Evolutionary conservation across 1,284 basidiomycete species (phyloP).

Genomic region (Ceratobasidium sp.): DNA sequence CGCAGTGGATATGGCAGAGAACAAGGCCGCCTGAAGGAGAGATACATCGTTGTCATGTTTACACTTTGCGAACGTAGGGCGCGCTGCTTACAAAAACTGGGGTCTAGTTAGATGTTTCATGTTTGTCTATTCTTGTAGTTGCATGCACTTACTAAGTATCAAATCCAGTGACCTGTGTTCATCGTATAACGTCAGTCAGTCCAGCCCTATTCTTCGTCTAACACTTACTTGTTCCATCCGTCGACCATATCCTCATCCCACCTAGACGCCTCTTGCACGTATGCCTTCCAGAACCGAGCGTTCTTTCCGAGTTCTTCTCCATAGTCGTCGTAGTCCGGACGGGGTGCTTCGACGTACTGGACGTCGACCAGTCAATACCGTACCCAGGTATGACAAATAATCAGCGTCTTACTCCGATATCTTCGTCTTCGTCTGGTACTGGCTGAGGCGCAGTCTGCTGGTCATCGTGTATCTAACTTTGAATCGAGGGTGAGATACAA

Average conservation of each 20-base stretch:
- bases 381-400: no score
- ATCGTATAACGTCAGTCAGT: background rate
- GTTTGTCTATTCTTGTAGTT: no score
- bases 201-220: slow-evolving; percentile 62
- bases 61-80: background rate
- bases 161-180: background rate
- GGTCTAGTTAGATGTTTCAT: no score
- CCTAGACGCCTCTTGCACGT: background rate
- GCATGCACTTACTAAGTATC: background rate
- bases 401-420: no score
- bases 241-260: slow-evolving; percentile 9
- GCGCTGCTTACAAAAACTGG: no score
- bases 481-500: no score
- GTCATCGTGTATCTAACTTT: no score
- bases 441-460: no score
- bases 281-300: slow-evolving; percentile 21
- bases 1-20: slow-evolving; percentile 5
- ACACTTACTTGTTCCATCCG: slow-evolving; percentile 17
- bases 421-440: no score
- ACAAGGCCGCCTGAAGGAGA: background rate
- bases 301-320: slow-evolving; percentile 12
- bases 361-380: background rate
- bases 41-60: background rate
- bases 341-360: background rate
- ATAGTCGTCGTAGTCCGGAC: slow-evolving; percentile 4